Percentiles rank a stretch among this genome's conserved stretches.
phyloP scores from a whole-genome alignment of 1,139 yeast species.

The Scheffersomyces cryptocercus region DNA sequence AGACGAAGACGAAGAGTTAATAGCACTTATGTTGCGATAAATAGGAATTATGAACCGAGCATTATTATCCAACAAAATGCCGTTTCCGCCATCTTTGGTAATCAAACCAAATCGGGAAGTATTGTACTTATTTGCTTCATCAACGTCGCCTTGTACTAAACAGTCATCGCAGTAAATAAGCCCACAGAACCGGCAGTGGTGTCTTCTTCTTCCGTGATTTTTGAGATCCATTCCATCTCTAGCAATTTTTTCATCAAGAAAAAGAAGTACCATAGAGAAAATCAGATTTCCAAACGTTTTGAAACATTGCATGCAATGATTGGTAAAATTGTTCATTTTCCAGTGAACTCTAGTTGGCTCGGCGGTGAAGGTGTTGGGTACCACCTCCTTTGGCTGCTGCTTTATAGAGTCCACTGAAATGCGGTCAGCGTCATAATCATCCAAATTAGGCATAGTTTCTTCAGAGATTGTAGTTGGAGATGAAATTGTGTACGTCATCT shows the following conservation, averaged over 20 bases:
- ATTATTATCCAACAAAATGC: slow-evolving; percentile 32
- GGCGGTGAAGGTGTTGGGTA: slow-evolving; percentile 3
- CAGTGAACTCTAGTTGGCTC: slow-evolving; percentile 47
- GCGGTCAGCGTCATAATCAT: neutral
- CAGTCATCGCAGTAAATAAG: slow-evolving; percentile 39
- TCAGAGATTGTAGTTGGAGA: neutral
- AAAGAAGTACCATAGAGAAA: slow-evolving; percentile 12
- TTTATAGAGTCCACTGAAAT: neutral
- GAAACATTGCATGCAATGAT: slow-evolving; percentile 46
- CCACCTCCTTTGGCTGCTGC: neutral
- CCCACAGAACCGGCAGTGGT: slow-evolving; percentile 50
- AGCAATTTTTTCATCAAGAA: slow-evolving; percentile 10
- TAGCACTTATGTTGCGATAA: slow-evolving; percentile 20
- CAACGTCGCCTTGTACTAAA: slow-evolving; percentile 18
- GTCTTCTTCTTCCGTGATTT: slow-evolving; percentile 28
- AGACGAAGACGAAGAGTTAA: neutral
- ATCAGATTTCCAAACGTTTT: slow-evolving; percentile 33
- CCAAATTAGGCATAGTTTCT: neutral
- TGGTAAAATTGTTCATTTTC: slow-evolving; percentile 39
- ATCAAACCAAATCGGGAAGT: slow-evolving; percentile 13
- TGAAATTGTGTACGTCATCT: slow-evolving; percentile 4
- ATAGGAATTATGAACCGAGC: slow-evolving; percentile 44
- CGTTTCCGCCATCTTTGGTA: slow-evolving; percentile 10
- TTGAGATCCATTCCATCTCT: slow-evolving; percentile 1
- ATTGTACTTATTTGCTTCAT: slow-evolving; percentile 10